A percentile compares a stretch with the other conserved stretches of the same genome.
Conservation (phyloP, 345 rosid genomes). For the Nephelium lappaceum region DNA sequence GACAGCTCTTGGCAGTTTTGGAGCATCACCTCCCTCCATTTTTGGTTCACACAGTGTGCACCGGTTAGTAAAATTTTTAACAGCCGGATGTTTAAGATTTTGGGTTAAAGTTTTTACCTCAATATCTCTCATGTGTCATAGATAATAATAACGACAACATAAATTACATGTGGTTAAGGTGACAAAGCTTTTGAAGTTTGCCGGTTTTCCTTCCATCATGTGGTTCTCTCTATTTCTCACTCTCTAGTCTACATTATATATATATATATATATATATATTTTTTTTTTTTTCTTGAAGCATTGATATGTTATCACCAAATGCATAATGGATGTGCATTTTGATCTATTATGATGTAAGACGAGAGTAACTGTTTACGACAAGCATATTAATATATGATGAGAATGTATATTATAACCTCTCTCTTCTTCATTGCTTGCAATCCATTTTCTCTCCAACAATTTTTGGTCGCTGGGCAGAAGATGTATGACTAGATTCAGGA, state of each 20-base stretch:
- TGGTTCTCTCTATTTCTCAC: slow-evolving; percentile 28
- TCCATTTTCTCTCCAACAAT: background rate
- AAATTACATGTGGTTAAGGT: slow-evolving; percentile 29
- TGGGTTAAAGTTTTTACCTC: slow-evolving; percentile 24
- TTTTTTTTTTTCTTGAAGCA: background rate
- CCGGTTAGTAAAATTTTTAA: slow-evolving; percentile 23
- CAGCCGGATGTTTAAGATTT: slow-evolving; percentile 18
- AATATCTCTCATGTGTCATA: slow-evolving; percentile 29
- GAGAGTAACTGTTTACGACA: slow-evolving; percentile 26
- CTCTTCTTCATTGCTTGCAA: background rate
- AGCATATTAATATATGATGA: slow-evolving; percentile 33
- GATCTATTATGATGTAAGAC: slow-evolving; percentile 28
- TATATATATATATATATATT: background rate
- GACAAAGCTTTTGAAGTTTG: slow-evolving; percentile 27
- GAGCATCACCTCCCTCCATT: slow-evolving; percentile 86
- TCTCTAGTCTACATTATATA: background rate
- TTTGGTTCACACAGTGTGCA: slow-evolving; percentile 41
- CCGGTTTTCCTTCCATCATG: slow-evolving; percentile 31
- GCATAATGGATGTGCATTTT: slow-evolving; percentile 30
- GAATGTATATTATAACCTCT: slow-evolving; percentile 28
- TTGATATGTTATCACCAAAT: slow-evolving; percentile 21
- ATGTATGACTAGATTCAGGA: too few relatives aligned
- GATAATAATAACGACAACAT: slow-evolving; percentile 27
- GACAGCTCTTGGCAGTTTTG: slow-evolving; percentile 63
- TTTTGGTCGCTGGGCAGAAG: too few relatives aligned